Evolutionary conservation across 495 filamentous ascomycete genomes (phyloP).

Genomic region (Daldinia vernicosa): DNA sequence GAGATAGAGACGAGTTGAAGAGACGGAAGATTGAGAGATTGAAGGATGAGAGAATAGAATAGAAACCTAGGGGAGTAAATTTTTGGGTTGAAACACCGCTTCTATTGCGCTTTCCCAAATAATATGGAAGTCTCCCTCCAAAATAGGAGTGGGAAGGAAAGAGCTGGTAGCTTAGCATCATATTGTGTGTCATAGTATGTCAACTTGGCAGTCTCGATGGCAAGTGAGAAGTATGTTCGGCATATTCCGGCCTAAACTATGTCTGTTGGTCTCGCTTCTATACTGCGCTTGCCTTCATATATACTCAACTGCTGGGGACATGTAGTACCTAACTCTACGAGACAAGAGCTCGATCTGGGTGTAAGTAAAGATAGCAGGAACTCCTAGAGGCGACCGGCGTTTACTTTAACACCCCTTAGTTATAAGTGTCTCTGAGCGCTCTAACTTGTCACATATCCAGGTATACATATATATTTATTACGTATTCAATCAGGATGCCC

Average conservation of each 20-base stretch:
- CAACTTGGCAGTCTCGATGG: conserved; percentile 19
- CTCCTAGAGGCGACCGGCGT: neutral
- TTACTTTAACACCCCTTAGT: neutral
- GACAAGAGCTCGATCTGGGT: neutral
- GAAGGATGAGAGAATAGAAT: neutral
- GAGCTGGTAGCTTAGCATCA: conserved; percentile 3
- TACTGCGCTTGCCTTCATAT: neutral
- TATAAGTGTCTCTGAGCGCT: neutral
- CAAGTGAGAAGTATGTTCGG: neutral
- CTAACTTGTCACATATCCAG: too few species aligned
- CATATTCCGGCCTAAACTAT: neutral
- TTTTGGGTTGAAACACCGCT: conserved; percentile 24
- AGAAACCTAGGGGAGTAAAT: conserved; percentile 1
- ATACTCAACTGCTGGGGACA: neutral
- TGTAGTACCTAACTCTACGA: neutral
- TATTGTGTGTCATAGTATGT: conserved; percentile 25
- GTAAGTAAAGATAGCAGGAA: neutral
- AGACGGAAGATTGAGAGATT: conserved; percentile 18
- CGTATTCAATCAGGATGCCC: neutral
- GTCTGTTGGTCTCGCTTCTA: neutral
- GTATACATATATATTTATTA: too few species aligned
- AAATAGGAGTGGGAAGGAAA: conserved; percentile 5
- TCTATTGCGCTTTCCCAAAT: conserved; percentile 24
- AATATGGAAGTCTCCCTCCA: neutral
- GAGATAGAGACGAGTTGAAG: conserved; percentile 16